A percentile compares a stretch with the other conserved stretches of the same genome.
These are phyloP conservation scores for Globisporangium ultimum DNA, from an alignment of 352 stramenopile species.

Conservation along the genomic window DNA sequence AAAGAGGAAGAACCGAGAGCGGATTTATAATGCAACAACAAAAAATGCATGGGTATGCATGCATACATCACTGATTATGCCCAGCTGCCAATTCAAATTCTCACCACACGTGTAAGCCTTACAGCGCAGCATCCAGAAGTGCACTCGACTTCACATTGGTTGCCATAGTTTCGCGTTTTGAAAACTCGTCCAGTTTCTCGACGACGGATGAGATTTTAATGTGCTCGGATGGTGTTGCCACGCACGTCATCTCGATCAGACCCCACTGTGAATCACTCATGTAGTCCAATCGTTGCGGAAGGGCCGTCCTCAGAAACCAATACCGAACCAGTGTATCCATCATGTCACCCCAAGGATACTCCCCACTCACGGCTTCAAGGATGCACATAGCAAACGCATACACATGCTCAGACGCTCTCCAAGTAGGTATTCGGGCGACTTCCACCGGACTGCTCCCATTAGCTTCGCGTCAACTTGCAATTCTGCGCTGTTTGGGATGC, in stretches of 20 bases:
- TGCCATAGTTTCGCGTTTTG: neutral
- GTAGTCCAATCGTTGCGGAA: neutral
- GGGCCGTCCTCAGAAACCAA: neutral
- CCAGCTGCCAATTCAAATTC: too few species aligned
- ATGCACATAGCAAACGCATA: constrained; percentile 25
- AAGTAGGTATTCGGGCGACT: constrained; percentile 8
- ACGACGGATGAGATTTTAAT: neutral
- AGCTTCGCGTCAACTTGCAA: neutral
- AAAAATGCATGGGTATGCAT: too few species aligned
- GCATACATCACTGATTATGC: too few species aligned
- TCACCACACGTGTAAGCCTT: too few species aligned
- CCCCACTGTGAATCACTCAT: neutral
- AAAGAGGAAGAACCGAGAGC: too few species aligned
- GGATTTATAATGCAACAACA: too few species aligned
- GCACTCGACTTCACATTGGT: too few species aligned
- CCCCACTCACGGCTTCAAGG: constrained; percentile 12
- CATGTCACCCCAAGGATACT: constrained; percentile 3
- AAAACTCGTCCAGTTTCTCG: neutral
- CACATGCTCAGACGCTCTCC: constrained; percentile 6
- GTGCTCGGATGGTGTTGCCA: neutral
- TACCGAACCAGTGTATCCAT: neutral
- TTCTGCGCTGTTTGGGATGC: neutral
- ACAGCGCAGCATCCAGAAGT: too few species aligned
- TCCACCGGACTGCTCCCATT: constrained; percentile 12
- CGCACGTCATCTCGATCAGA: constrained; percentile 7